Evolutionary conservation across 768 basidiomycete genomes (phyloP).

Genomic region (Suillus americanus): DNA sequence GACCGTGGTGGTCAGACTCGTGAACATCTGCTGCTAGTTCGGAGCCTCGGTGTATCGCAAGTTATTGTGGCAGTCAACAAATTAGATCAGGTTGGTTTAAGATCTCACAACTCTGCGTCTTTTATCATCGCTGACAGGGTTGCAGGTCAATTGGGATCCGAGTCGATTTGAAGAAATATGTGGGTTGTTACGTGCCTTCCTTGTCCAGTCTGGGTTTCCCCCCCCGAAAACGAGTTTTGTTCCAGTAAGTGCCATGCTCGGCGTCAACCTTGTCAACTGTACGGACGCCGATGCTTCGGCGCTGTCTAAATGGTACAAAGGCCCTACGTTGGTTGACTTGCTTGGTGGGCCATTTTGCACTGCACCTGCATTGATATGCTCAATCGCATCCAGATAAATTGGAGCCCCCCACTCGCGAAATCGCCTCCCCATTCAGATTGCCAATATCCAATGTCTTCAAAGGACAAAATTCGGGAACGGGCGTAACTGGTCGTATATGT

Average conservation of each 20-base stretch:
- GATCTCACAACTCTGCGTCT: neutral
- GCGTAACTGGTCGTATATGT: slow-evolving; percentile 80
- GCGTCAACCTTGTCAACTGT: slow-evolving; percentile 71
- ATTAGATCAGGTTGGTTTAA: slow-evolving; percentile 71
- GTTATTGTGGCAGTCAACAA: slow-evolving; percentile 95
- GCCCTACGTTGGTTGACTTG: slow-evolving; percentile 79
- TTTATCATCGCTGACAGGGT: slow-evolving; percentile 2
- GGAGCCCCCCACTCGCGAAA: slow-evolving; percentile 78
- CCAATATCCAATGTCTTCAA: slow-evolving; percentile 97
- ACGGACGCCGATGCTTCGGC: slow-evolving; percentile 45
- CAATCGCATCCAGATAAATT: slow-evolving; percentile 57
- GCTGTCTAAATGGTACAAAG: slow-evolving; percentile 77
- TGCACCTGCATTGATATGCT: neutral
- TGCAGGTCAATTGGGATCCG: slow-evolving; percentile 84
- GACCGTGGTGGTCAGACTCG: slow-evolving; percentile 92
- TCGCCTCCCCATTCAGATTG: slow-evolving; percentile 74
- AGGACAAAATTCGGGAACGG: slow-evolving; percentile 74
- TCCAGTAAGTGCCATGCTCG: slow-evolving; percentile 88
- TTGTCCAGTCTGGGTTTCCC: slow-evolving; percentile 85
- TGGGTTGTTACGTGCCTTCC: slow-evolving; percentile 70
- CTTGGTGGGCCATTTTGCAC: slow-evolving; percentile 52
- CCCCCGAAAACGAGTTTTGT: slow-evolving; percentile 77
- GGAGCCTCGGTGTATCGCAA: slow-evolving; percentile 90
- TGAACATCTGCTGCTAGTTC: slow-evolving; percentile 88
- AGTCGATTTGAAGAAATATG: slow-evolving; percentile 86